Base-by-base conservation (phyloP, 1,139 yeast genomes). In the Saccharomyces hybrid region DNA sequence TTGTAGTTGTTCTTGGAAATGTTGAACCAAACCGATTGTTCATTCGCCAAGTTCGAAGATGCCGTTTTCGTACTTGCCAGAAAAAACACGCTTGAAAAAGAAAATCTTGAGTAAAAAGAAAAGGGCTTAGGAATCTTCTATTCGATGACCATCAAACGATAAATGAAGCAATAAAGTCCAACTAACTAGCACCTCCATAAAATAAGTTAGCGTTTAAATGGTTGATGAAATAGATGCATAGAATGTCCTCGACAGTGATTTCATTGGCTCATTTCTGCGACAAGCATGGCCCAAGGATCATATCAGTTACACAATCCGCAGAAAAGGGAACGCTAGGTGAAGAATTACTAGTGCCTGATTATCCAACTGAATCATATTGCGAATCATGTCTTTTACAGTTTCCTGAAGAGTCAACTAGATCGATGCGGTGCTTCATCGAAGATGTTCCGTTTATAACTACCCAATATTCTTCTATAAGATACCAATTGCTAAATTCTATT, bases 241-340 rank as follows among this genome's bases (percentile, higher is more conserved):
- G 47, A 26, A 63, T 63, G 65, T 51, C 57, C 1, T 52, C 63
- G 23, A 58, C 61, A 51, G 54, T 67, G 23, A 73, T 86, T 20
- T 79, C 89, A 49, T 68, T 88, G 56, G 86, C 90, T 0, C 96
- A 88, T 65, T 88, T 88, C 67, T 88, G 96, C 70, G 96, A 88
- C 70, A 77, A 84, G 32, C 96, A 88, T 66, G 96, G 96, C 0
- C 96, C 96, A 0, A 77, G 85, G 16, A 78, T 84, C 50, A 76
- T 88, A n/a, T 71, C 85, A 63, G 87, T 91, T 62, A 86, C 95
- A 0, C 93, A 86, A 63, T 57, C 64, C 2, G 63, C 64, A n/a
- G 49, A 54, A 4, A 52, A 53, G n/a, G 59, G 60, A 11, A 61
- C 57, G 25, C 8, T 48, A 2, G 67, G 65, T 14, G 64, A 67